Evolutionary conservation across 1,284 basidiomycete genomes (phyloP), one percentile per base, ranked within the genome.

Genomic region (Cutaneotrichosporon cavernicola): DNA sequence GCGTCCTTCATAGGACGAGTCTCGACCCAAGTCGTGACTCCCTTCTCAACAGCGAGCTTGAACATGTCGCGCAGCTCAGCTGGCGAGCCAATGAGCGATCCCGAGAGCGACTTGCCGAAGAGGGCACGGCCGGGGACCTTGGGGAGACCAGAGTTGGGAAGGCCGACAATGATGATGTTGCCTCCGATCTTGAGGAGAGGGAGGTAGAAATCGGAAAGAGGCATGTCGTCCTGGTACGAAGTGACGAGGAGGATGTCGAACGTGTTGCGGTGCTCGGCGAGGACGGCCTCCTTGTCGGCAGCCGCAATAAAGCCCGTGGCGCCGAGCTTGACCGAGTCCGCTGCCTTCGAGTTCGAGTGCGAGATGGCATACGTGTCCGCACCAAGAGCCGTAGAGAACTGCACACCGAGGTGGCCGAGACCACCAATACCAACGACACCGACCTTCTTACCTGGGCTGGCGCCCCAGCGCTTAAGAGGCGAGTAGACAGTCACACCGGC

Each of bases 401-500:
- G 82, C 49, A 87, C 81, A 57, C 83, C 86, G 65, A 83, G 83
- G 71, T 86, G 85, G 5, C 84, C 73, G 6, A 79, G 68, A 63
- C 87, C 87, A 57, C 87, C 87, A 43, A 88, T 84, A 26, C 88
- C 88, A 65, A 88, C 80, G 58, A 90, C 81, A 52, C 86, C 89
- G 61, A 90, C 87, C 65, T 84, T 85, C 81, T 86, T 88, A 22
- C 87, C 88, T 2, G 86, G 84, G 0, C 87, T 87, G 21, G 83
- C 83, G 32, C 87, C 86, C 76, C 88, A 85, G 56, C 85, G 81
- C 61, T 84, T 82, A 16, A 90, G 80, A 5, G 89, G 88, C 1
- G 86, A 86, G 80, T 82, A 89, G 46, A 87, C 84, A 2, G 88
- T 89, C n/a, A 89, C 75, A 50, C 88, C 88, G 9, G 83, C 88